Conservation (phyloP, 179 eudicot genomes). For the Spergularia azorica region DNA sequence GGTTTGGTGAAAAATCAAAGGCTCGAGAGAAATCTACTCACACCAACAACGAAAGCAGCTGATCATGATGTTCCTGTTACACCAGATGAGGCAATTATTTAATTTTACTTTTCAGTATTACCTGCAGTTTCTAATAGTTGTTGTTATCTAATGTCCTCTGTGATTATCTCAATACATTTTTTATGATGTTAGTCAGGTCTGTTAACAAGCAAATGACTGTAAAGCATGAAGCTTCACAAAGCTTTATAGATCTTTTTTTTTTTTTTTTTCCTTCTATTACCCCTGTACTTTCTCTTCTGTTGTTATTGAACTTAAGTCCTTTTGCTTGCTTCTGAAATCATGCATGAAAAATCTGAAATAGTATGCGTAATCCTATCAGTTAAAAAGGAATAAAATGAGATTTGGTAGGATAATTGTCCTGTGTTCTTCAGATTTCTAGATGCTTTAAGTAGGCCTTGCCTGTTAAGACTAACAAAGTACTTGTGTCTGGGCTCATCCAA, state of each 20-base stretch:
- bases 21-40: constrained; percentile 74
- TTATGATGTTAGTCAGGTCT: not conserved
- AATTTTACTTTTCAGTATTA: too few species aligned
- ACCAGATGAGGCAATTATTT: constrained; percentile 64
- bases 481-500: not conserved
- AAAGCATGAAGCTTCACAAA: not conserved
- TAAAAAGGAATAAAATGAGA: too few species aligned
- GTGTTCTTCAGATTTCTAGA: too few species aligned
- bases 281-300: too few species aligned
- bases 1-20: constrained; percentile 87
- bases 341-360: too few species aligned
- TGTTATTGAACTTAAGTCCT: too few species aligned
- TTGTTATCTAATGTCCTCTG: not conserved
- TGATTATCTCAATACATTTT: not conserved
- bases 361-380: too few species aligned
- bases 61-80: constrained; percentile 96
- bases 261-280: too few species aligned
- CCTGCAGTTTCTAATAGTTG: not conserved
- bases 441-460: not conserved
- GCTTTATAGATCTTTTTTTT: too few species aligned
- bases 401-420: too few species aligned
- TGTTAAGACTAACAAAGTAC: not conserved
- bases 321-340: too few species aligned
- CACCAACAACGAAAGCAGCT: constrained; percentile 95
- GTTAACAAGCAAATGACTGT: not conserved